phyloP scores from a whole-genome alignment of 2,329 filamentous ascomycete species.

The Botryotinia calthae region DNA sequence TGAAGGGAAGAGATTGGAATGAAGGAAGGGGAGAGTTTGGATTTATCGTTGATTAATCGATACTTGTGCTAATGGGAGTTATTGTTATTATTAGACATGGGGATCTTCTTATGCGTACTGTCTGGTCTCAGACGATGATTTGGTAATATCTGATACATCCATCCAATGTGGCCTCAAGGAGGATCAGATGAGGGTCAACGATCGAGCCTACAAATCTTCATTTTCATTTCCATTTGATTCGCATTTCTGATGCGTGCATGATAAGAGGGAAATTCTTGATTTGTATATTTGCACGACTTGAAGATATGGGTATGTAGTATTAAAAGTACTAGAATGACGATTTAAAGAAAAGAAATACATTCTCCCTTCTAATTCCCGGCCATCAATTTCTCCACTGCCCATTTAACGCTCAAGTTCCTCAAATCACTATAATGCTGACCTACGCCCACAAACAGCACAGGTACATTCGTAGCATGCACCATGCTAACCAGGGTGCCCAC shows the following conservation, averaged over 20 bases:
- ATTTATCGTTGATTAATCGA: no score
- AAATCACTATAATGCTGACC: slow-evolving; percentile 68
- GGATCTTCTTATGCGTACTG: not conserved
- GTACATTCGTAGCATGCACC: slow-evolving; percentile 95
- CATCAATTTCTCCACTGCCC: slow-evolving; percentile 66
- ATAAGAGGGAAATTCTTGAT: not conserved
- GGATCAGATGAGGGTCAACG: not conserved
- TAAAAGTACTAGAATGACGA: not conserved
- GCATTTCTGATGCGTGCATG: not conserved
- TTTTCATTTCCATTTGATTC: not conserved
- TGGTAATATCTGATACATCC: not conserved
- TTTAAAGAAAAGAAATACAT: no score
- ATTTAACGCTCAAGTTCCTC: slow-evolving; percentile 66
- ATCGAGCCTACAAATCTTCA: not conserved
- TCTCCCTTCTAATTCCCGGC: slow-evolving; percentile 35
- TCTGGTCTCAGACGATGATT: not conserved
- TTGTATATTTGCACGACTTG: not conserved
- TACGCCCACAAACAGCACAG: slow-evolving; percentile 85
- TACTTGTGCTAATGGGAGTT: not conserved
- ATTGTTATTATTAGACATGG: not conserved
- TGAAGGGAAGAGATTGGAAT: not conserved
- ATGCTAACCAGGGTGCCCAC: slow-evolving; percentile 83
- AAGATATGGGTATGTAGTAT: not conserved
- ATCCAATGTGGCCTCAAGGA: not conserved
- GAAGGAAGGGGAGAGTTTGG: no score